Evolutionary conservation across 169 alveolate genomes (phyloP).

Genomic region (Toxoplasma gondii): DNA sequence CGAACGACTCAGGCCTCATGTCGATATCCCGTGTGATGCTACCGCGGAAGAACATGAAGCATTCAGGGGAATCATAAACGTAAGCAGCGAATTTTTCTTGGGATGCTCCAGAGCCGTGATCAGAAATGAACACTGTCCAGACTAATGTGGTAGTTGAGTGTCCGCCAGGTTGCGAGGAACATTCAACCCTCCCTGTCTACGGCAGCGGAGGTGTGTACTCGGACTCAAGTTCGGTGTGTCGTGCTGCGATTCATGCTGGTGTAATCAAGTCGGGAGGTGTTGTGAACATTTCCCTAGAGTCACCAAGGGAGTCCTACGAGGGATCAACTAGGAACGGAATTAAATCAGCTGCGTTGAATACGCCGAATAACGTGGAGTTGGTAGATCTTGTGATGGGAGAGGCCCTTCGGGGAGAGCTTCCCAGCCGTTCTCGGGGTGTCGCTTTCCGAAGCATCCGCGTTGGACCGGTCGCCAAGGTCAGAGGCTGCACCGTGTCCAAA

Average conservation of each 20-base stretch:
- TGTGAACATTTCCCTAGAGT: slow-evolving; percentile 84
- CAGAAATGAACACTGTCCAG: slow-evolving; percentile 45
- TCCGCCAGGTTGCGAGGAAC: slow-evolving; percentile 83
- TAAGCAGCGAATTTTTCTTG: background rate
- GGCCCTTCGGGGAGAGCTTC: slow-evolving; percentile 3
- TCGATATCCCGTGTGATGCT: slow-evolving; percentile 72
- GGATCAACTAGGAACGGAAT: slow-evolving; percentile 85
- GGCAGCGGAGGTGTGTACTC: slow-evolving; percentile 87
- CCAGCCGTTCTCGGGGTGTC: slow-evolving; percentile 48
- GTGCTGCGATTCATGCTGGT: slow-evolving; percentile 91
- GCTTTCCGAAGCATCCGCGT: slow-evolving; percentile 72
- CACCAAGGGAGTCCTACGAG: slow-evolving; percentile 83
- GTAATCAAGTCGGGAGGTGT: slow-evolving; percentile 83
- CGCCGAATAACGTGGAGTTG: slow-evolving; percentile 44
- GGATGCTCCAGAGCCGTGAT: background rate
- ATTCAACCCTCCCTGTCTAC: slow-evolving; percentile 74
- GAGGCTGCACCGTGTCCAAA: slow-evolving; percentile 5
- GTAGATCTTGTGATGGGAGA: slow-evolving; percentile 19
- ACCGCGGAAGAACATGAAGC: slow-evolving; percentile 71
- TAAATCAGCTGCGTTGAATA: slow-evolving; percentile 59
- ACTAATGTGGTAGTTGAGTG: slow-evolving; percentile 87
- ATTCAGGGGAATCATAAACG: slow-evolving; percentile 70
- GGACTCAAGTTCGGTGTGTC: slow-evolving; percentile 88
- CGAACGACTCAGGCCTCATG: slow-evolving; percentile 63
- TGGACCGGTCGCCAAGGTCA: slow-evolving; percentile 74